Evolutionary conservation across 2,329 filamentous ascomycete genomes (phyloP).

Genomic region (Pseudogymnoascus sp.): DNA sequence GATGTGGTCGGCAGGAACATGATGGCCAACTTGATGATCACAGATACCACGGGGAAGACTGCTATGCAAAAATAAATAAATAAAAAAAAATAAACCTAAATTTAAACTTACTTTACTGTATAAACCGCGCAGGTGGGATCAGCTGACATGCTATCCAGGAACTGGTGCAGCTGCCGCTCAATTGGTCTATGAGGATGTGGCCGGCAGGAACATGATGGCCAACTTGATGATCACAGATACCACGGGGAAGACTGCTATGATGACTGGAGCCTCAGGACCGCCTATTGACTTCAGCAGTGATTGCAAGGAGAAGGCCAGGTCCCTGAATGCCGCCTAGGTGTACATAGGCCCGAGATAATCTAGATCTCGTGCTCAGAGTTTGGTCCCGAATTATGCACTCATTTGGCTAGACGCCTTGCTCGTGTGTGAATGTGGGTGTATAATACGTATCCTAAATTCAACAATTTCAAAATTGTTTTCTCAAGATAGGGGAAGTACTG

Average conservation of each 20-base stretch:
- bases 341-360: background rate
- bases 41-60: conserved; percentile 18
- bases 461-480: background rate
- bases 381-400: background rate
- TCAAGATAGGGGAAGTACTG: background rate
- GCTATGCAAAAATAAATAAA: conserved; percentile 1
- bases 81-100: too few species aligned
- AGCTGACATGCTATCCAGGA: conserved; percentile 6
- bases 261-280: conserved; percentile 14
- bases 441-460: background rate
- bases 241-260: conserved; percentile 15
- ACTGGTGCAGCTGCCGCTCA: conserved; percentile 16
- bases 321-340: conserved; percentile 5
- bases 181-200: conserved; percentile 17
- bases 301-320: conserved; percentile 16
- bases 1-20: conserved; percentile 19
- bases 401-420: background rate
- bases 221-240: conserved; percentile 19
- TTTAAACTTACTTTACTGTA: too few species aligned
- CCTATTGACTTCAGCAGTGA: conserved; percentile 15
- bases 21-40: conserved; percentile 18
- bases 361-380: background rate
- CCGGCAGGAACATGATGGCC: conserved; percentile 18
- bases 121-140: background rate
- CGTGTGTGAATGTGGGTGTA: background rate